Base-by-base conservation (phyloP, 2,329 filamentous ascomycete genomes). In the Stachybotrys echinatus region DNA sequence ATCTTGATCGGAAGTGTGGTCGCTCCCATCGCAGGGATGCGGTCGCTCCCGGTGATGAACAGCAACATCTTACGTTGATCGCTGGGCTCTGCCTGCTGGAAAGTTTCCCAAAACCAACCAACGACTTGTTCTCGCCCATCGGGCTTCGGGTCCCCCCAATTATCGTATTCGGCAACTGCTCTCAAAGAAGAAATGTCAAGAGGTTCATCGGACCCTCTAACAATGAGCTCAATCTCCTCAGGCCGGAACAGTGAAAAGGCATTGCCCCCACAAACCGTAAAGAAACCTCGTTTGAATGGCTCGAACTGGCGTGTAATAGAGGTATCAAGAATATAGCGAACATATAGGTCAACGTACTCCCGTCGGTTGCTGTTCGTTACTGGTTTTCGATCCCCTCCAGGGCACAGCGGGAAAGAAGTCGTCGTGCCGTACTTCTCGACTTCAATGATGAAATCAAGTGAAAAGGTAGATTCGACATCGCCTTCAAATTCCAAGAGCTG, bases 221-320 rank as follows among this genome's bases (percentile, higher is more conserved):
- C 81, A 1, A 96, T 77, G 4, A 95, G 79, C 65, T 96, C 92
- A 54, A 96, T 95, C 65, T 96, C 92, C 64, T 96, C 91, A 0
- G 92, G 87, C 17, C 89, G 82, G 67, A 96, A 96, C 2, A 96
- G 78, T 1, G 87, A 89, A 34, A 96, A 75, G 1, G 92, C 91
- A 63, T 94, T 95, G 34, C 91, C 89, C 34, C 87, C 88, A 63
- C 90, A 95, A 23, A 96, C 89, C 0, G 88, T 95, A 65, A 90
- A 96, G 68, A 96, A 96, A 1, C 92, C 92, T 49, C 91, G 83
- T 64, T 94, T 94, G 75, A 96, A 96, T 1, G 92, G 91, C 63
- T 95, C 90, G 56, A 95, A 96, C 62, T 96, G 91, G 39, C 89
- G 80, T 38, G 81, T 74, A 2, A 96, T 87, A 1, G 88, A 80